Base-by-base conservation (phyloP, 78 protist species). In the Guillardia theta region DNA sequence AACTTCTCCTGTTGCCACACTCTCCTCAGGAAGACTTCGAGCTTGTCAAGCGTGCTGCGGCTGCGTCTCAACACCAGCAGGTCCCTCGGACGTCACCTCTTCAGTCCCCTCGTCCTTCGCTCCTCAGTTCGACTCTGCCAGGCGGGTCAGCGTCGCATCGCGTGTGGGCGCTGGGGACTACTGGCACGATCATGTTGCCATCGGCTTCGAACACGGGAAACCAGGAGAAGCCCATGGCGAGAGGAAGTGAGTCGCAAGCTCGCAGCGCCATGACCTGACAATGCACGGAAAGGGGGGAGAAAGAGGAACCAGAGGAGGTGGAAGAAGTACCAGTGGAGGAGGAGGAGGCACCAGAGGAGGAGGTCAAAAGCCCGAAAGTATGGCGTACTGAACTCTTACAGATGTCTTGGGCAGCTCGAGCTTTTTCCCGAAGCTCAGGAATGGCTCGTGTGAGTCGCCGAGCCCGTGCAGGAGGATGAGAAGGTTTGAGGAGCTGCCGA, bases 391-490 rank as follows among this genome's bases (percentile, higher is more conserved):
- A n/a, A n/a, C 70, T 24, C 70, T 58, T 24, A 70, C 83, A 70
- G 9, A 15, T 0, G 83, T 70, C 21, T 24, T 15, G 41, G 83
- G 83, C 83, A 70, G 83, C 6, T 70, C 45, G 6, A 70, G 83
- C 45, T 70, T 70, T 43, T 24, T 70, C 46, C 36, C 83, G 41
- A 70, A 70, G 4, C 12, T 24, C 45, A 24, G 36, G 41, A 33
- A 70, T 15, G 33, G 33, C 0, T 36, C 83, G 83, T 24, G 83
- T 12, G 83, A 33, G 83, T 70, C 83, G 9, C 83, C 83, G 83
- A 70, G 83, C 46, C 83, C 83, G 83, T 70, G 83, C 46, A 70
- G 83, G 36, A 70, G 83, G 41, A 70, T 43, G 9, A 70, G 83
- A 36, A 70, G 83, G 83, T 70, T 70, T 58, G 70, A 50, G 30